Base-by-base conservation (phyloP, 495 filamentous ascomycete species). In the Hypoxylon lenormandii region DNA sequence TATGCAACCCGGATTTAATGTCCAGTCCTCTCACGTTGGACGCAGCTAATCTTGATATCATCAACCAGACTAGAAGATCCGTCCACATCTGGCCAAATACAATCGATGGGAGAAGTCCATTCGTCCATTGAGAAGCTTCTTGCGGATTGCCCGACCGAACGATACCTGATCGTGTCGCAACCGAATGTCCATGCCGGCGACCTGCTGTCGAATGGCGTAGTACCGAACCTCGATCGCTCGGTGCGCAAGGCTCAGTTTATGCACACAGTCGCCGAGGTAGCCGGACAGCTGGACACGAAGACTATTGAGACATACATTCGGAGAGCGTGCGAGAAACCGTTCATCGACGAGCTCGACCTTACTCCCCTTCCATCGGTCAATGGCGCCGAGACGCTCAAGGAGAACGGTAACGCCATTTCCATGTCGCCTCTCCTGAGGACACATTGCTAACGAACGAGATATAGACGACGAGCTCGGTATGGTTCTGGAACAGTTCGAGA, bases 161-260 rank as follows among this genome's bases (percentile, higher is more conserved):
- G 85, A 43, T 97, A 97, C 82, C 80, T 97, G 74, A 78, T 98
- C 65, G 86, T 94, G 55, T 87, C 86, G 16, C 92, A 96, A 69
- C 91, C 92, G 3, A 89, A 91, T 55, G 81, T 93, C 38, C 86
- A 91, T 72, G 87, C 87, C 51, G 81, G 80, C 60, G 90, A 93
- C 74, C 87, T 88, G 72, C 69, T 80, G 36, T 77, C 84, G 46
- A 79, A 77, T 64, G 79, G 80, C 60, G 81, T 86, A 4, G 80
- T 86, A 54, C 88, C 89, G 49, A 85, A 89, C 72, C 80, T 97
- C 50, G 84, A 84, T 40, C 70, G 76, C 21, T 74, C 73, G 18
- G 46, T 71, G 37, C 40, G 61, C 45, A 50, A 68, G 26, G 69
- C 69, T 18, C 13, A 68, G 65, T 60, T 63, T 48, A 60, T 75